A percentile compares a stretch with the other conserved stretches of the same genome.
Evolutionary conservation across 2,329 filamentous ascomycete genomes (phyloP).

Genomic region (Colletotrichum sojae): DNA sequence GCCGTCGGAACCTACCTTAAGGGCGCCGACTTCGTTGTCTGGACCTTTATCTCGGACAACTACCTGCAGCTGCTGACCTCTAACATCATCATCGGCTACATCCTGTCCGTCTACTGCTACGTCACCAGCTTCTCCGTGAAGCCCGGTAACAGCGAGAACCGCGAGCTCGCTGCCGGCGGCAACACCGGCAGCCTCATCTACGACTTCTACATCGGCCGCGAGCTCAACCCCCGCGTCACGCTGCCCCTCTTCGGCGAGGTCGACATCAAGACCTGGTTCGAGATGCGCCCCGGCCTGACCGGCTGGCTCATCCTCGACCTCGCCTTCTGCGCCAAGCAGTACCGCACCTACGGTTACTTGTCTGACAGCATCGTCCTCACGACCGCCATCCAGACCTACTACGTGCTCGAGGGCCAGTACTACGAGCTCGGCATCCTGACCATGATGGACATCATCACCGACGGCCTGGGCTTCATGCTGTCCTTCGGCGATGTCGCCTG

Average conservation of each 20-base stretch:
- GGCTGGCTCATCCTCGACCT: slow-evolving; percentile 79
- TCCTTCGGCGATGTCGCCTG: slow-evolving; percentile 80
- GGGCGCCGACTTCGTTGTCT: slow-evolving; percentile 76
- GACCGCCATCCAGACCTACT: slow-evolving; percentile 74
- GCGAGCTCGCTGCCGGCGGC: slow-evolving; percentile 77
- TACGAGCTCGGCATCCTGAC: slow-evolving; percentile 81
- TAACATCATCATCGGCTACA: slow-evolving; percentile 74
- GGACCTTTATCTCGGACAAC: slow-evolving; percentile 81
- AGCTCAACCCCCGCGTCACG: slow-evolving; percentile 78
- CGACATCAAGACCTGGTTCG: slow-evolving; percentile 80
- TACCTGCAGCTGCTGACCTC: slow-evolving; percentile 76
- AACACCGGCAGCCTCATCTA: slow-evolving; percentile 78
- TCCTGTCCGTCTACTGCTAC: slow-evolving; percentile 74
- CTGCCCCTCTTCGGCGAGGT: slow-evolving; percentile 76
- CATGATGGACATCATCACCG: slow-evolving; percentile 81
- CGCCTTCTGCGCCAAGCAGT: slow-evolving; percentile 78
- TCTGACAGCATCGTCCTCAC: slow-evolving; percentile 79
- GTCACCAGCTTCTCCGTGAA: slow-evolving; percentile 75
- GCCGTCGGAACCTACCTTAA: slow-evolving; percentile 73
- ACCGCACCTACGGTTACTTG: slow-evolving; percentile 76
- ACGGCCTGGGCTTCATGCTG: slow-evolving; percentile 84
- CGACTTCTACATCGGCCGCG: slow-evolving; percentile 83
- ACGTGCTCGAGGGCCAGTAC: slow-evolving; percentile 77
- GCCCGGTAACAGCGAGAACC: slow-evolving; percentile 69
- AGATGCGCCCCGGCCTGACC: slow-evolving; percentile 79